Base-by-base conservation (phyloP, 1,284 basidiomycete genomes). In the Tilletia caries region DNA sequence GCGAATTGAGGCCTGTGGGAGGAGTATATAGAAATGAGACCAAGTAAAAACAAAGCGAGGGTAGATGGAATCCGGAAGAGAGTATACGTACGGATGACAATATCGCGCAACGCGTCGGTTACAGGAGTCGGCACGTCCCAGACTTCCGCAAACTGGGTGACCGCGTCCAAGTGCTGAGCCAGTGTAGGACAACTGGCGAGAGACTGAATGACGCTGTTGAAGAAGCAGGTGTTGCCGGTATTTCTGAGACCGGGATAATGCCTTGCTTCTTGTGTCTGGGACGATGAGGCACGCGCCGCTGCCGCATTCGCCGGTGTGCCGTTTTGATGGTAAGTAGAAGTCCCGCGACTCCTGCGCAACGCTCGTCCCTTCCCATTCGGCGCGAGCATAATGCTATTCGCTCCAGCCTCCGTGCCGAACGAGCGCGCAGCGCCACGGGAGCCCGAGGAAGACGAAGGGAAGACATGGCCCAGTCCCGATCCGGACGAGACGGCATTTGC, bases 211-310 rank as follows among this genome's bases (percentile, higher is more conserved):
- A 77, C 77, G 32, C 75, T 77, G 71, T 83, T 83, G 71, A 83
- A 77, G 71, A 81, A 83, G 75, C 81, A 83, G 6, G 76, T 79
- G 54, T 82, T 79, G 65, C 78, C 79, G 2, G 80, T 80, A 37
- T 83, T 83, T 34, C 70, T 68, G 18, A 83, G 73, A 20, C 81
- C 81, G 3, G 70, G 48, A 58, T 76, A 73, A 54, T 75, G 46
- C 15, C 32, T 34, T 13, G 52, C 52, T 6, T 29, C 52, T 37
- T 25, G 10, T 4, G 33, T 6, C 12, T 20, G 32, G 33, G 29
- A 3, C 18, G n/a, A n/a, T n/a, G n/a, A n/a, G n/a, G 29, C 58
- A 12, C 32, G 58, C 33, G 58, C 27, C 58, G 32, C 58, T n/a
- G 58, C 27, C 3, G 33, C 27, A 6, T 6, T 13, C 10, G 58